Conservation (phyloP, 306 rosid genomes). For the Coriaria nepalensis region DNA sequence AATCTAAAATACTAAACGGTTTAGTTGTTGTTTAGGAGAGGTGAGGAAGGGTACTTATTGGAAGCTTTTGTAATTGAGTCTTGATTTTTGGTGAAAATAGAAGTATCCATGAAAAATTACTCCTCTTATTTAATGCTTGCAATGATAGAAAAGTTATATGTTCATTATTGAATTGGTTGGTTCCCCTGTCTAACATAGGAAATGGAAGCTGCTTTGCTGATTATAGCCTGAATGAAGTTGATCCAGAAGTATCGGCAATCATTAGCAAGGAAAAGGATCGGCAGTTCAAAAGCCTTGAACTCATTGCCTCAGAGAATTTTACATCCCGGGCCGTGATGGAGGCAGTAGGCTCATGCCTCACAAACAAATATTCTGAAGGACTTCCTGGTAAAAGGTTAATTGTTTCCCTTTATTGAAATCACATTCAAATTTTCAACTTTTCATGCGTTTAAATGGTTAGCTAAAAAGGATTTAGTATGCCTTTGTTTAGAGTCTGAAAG, state of each 20-base stretch:
- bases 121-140: not conserved
- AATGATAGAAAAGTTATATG: not conserved
- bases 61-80: no score
- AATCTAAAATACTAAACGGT: no score
- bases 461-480: not conserved
- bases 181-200: slow-evolving; percentile 21
- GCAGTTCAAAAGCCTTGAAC: slow-evolving; percentile 86
- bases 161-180: not conserved
- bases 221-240: slow-evolving; percentile 59
- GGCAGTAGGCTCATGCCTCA: slow-evolving; percentile 94
- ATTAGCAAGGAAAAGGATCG: slow-evolving; percentile 63
- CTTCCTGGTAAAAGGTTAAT: slow-evolving; percentile 83
- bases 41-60: no score
- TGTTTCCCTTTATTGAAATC: not conserved
- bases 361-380: slow-evolving; percentile 94
- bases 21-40: no score
- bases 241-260: slow-evolving; percentile 65
- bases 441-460: not conserved
- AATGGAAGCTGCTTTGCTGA: slow-evolving; percentile 47
- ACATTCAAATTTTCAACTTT: no score
- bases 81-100: no score
- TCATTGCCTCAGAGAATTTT: slow-evolving; percentile 94
- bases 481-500: no score
- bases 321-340: slow-evolving; percentile 96
- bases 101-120: no score